Evolutionary conservation across 2,329 filamentous ascomycete genomes (phyloP), one percentile per base, ranked within the genome.

Genomic region (Nectriaceae sp.): DNA sequence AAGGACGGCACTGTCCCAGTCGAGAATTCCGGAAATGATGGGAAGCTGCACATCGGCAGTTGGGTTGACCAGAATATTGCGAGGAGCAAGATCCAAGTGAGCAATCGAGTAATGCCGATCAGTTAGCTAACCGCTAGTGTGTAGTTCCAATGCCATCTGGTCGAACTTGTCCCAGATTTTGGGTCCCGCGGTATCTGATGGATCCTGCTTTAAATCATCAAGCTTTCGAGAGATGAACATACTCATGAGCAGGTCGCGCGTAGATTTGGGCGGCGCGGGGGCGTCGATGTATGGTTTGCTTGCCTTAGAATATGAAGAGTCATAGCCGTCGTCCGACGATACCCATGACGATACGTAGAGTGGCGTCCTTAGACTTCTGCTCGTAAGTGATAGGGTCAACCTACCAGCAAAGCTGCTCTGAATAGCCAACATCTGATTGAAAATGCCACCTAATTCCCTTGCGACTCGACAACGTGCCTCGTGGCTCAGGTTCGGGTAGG

Each of bases 1-100:
- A 13, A 44, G 21, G 11, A 44, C 22, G 3, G 42, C 42, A 38
- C 21, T 44, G 22, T 44, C 42, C 22, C 42, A 44, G 16, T 44
- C 42, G n/a, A 44, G 31, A 31, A 44, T 33, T 15, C 15, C 31
- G 15, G 42, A 38, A 10, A 44, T 13, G 13, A 44, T 39, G 31
- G 42, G 35, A 3, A 15, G 11, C 6, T 18, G 15, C 20, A 5
- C 15, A 24, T 29, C 21, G 16, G 16, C 15, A 2, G 16, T 16
- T 11, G 35, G 33, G 13, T 44, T 36, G 11, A 38, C 8, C 10
- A 44, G 21, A 19, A 26, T 26, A 2, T 38, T 44, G 20, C 26
- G 29, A 42, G 40, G 40, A 16, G 20, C 18, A 3, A 42, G 26
- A 33, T 42, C 40, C 15, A 42, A n/a, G 18, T 42, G 40, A 16